A percentile compares a stretch with the other conserved stretches of the same genome.
Evolutionary conservation across 2,329 filamentous ascomycete genomes (phyloP).

Genomic region (Huntiella moniliformis): DNA sequence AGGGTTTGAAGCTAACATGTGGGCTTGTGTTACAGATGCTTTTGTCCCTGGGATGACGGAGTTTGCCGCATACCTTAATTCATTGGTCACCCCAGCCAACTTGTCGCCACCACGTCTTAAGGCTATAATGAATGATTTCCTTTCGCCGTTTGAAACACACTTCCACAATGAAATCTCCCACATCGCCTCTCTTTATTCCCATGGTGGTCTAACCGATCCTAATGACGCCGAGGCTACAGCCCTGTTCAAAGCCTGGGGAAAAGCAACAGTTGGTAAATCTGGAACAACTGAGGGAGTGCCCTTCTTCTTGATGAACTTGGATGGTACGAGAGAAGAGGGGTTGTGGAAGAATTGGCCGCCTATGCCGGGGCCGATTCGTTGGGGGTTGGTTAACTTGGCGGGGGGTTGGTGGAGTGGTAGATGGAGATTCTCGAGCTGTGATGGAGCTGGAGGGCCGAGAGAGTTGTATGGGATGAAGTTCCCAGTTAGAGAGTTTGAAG

Average conservation of each 20-base stretch:
- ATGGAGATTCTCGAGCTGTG: constrained; percentile 50
- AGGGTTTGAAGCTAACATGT: neutral
- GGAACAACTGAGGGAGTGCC: constrained; percentile 40
- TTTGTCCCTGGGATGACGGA: constrained; percentile 33
- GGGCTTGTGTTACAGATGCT: constrained; percentile 17
- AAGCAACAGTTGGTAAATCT: constrained; percentile 43
- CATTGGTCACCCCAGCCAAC: constrained; percentile 21
- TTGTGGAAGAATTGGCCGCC: constrained; percentile 45
- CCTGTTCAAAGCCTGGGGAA: constrained; percentile 42
- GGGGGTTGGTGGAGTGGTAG: constrained; percentile 35
- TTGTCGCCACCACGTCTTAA: constrained; percentile 28
- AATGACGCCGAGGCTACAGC: constrained; percentile 26
- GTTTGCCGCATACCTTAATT: constrained; percentile 33
- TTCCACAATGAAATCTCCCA: constrained; percentile 36
- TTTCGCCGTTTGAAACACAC: constrained; percentile 31
- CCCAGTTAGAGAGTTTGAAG: neutral
- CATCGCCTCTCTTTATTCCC: constrained; percentile 29
- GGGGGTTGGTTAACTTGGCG: constrained; percentile 39
- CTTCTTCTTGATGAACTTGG: constrained; percentile 46
- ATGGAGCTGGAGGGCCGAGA: constrained; percentile 31
- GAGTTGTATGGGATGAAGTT: constrained; percentile 27
- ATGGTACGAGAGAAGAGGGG: constrained; percentile 38
- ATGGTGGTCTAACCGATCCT: constrained; percentile 31
- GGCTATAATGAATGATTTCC: constrained; percentile 31
- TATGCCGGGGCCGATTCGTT: constrained; percentile 40